Evolutionary conservation across 768 basidiomycete species (phyloP).

Genomic region (Mycena leptocephala): DNA sequence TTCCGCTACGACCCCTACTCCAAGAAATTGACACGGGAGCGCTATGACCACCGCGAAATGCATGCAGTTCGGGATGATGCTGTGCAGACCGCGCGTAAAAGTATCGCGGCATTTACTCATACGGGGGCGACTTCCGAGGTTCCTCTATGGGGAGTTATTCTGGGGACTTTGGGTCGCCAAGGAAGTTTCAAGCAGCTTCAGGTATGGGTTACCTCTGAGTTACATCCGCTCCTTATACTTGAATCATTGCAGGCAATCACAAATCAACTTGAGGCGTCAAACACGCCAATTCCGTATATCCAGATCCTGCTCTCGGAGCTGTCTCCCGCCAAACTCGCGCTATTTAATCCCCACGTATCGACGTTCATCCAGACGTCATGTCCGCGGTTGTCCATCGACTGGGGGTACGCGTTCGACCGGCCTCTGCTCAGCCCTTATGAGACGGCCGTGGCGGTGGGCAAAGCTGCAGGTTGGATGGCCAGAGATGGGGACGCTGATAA

Average conservation of each 20-base stretch:
- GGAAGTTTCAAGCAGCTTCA: constrained; percentile 93
- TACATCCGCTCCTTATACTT: not conserved
- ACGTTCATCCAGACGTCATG: constrained; percentile 98
- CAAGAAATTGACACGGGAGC: constrained; percentile 95
- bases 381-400: constrained; percentile 96
- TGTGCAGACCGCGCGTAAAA: constrained; percentile 80
- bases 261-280: constrained; percentile 73
- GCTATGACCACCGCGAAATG: constrained; percentile 94
- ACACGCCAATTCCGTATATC: constrained; percentile 79
- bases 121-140: constrained; percentile 14
- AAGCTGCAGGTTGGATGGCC: constrained; percentile 77
- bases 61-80: constrained; percentile 80
- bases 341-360: constrained; percentile 87
- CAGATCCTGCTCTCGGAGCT: constrained; percentile 96
- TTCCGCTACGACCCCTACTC: constrained; percentile 99
- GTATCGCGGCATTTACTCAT: constrained; percentile 59
- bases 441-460: constrained; percentile 87
- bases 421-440: constrained; percentile 96
- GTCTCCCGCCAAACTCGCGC: constrained; percentile 93
- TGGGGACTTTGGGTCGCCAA: constrained; percentile 96
- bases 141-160: constrained; percentile 90
- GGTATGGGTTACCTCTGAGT: constrained; percentile 52
- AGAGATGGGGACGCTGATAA: constrained; percentile 35
- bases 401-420: constrained; percentile 96
- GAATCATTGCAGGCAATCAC: constrained; percentile 75